These are phyloP conservation scores for Mucor ambiguus DNA, from an alignment of 371 early-diverging fungal genomes.

Conservation along the genomic window DNA sequence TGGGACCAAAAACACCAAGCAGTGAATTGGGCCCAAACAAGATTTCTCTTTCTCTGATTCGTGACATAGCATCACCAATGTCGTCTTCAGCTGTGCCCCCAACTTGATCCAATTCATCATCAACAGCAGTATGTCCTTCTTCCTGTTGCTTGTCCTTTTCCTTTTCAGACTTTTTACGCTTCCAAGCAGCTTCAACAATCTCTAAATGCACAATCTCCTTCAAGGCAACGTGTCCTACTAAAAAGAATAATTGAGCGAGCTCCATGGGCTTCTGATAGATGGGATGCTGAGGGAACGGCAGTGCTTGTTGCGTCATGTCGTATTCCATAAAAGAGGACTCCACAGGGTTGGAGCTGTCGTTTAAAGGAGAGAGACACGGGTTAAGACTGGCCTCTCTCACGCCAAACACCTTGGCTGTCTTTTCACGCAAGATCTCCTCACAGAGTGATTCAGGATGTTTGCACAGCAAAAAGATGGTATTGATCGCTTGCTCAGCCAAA, in stretches of 20 bases:
- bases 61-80: conserved; percentile 83
- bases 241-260: conserved; percentile 84
- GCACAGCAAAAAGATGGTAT: conserved; percentile 83
- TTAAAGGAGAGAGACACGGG: conserved; percentile 11
- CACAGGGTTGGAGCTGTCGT: neutral
- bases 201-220: conserved; percentile 96
- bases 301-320: conserved; percentile 32
- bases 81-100: conserved; percentile 95
- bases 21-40: conserved; percentile 79
- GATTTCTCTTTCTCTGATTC: conserved; percentile 90
- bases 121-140: conserved; percentile 35
- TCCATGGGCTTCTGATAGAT: conserved; percentile 63
- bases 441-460: conserved; percentile 88
- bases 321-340: conserved; percentile 37
- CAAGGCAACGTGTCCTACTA: conserved; percentile 94
- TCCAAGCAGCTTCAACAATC: conserved; percentile 48
- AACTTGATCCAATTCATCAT: conserved; percentile 86
- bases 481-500: conserved; percentile 91
- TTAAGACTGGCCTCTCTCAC: conserved; percentile 1
- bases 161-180: conserved; percentile 28
- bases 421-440: conserved; percentile 69
- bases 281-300: conserved; percentile 33
- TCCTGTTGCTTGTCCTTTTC: conserved; percentile 24
- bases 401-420: conserved; percentile 61
- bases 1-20: conserved; percentile 78